Evolutionary conservation across 768 basidiomycete species (phyloP).

Genomic region (Lactarius vividus): DNA sequence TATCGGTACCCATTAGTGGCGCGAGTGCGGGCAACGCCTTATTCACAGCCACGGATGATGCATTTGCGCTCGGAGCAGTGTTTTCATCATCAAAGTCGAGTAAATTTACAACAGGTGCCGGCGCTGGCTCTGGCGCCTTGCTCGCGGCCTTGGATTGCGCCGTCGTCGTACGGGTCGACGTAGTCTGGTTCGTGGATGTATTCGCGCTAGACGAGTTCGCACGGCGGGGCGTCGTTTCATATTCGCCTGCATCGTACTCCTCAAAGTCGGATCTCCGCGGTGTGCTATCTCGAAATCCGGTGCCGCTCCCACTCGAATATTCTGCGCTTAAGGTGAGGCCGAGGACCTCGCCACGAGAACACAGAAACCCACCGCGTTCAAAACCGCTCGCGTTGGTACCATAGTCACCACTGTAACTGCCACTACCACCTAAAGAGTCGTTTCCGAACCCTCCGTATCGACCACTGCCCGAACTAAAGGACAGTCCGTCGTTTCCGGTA

Average conservation of each 20-base stretch:
- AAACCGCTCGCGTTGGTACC: constrained; percentile 44
- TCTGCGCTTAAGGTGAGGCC: constrained; percentile 11
- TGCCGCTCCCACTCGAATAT: constrained; percentile 40
- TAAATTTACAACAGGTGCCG: constrained; percentile 52
- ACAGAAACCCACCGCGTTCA: constrained; percentile 34
- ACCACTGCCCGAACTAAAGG: constrained; percentile 55
- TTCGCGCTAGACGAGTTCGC: constrained; percentile 39
- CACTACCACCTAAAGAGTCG: constrained; percentile 37
- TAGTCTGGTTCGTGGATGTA: constrained; percentile 35
- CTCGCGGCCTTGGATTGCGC: constrained; percentile 19
- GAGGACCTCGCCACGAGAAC: constrained; percentile 2
- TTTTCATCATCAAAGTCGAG: constrained; percentile 78
- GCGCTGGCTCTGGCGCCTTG: constrained; percentile 46
- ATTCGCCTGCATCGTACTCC: constrained; percentile 96
- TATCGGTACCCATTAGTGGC: constrained; percentile 26
- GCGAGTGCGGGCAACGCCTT: constrained; percentile 55
- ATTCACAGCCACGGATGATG: constrained; percentile 37
- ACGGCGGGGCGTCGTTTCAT: constrained; percentile 55
- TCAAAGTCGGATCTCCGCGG: constrained; percentile 63
- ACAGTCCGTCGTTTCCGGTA: constrained; percentile 75
- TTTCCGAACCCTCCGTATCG: constrained; percentile 72
- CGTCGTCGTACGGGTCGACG: constrained; percentile 33
- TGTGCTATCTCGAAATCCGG: constrained; percentile 58
- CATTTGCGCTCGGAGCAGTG: constrained; percentile 30
- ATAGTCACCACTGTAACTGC: constrained; percentile 36